Base-by-base conservation (phyloP, 2,329 filamentous ascomycete species). In the Aspergillus fumigatiaffinis region DNA sequence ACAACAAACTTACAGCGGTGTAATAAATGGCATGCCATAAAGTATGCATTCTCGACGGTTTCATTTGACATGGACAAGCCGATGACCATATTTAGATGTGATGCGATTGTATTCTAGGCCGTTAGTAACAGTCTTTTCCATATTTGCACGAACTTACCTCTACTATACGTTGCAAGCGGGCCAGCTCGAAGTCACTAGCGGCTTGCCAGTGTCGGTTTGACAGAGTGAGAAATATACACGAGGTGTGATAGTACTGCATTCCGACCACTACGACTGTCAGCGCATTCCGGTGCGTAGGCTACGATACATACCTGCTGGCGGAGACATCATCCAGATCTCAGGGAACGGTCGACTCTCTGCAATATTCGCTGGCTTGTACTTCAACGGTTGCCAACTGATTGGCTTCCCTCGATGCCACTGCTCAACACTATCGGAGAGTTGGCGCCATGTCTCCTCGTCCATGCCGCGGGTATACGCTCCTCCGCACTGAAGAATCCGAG, bases 181-280 rank as follows among this genome's bases (percentile, higher is more conserved):
- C 64, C 14, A 64, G 61, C 47, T 70, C 67, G 52, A 65, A 73
- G 53, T 71, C 69, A 17, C 57, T 68, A 20, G 63, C 53, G 0
- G 55, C 46, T 20, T 58, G 61, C 38, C 63, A 65, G 25, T 64
- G 61, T 6, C 61, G 58, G 32, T 71, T 62, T 0, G 66, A 70
- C n/a, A 67, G 56, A 3, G 69, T 67, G 7, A 73, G 61, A 7
- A 73, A 65, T 8, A 72, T 69, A 29, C 64, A 65, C 10, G 69
- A 60, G 0, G 73, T 65, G 51, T 75, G 71, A 25, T 76, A 76
- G 51, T 76, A 74, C 47, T 76, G 73, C 60, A 76, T 56, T 10
- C 71, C 73, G 23, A 76, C 68, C 1, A 73, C 74, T 70, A 50
- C 10, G 20, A 14, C 17, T 2, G 17, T n/a, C 8, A 53, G 60